A percentile compares a stretch with the other conserved stretches of the same genome.
phyloP scores from a whole-genome alignment of 2,329 filamentous ascomycete genomes.

The Myriosclerotinia duriaeana region DNA sequence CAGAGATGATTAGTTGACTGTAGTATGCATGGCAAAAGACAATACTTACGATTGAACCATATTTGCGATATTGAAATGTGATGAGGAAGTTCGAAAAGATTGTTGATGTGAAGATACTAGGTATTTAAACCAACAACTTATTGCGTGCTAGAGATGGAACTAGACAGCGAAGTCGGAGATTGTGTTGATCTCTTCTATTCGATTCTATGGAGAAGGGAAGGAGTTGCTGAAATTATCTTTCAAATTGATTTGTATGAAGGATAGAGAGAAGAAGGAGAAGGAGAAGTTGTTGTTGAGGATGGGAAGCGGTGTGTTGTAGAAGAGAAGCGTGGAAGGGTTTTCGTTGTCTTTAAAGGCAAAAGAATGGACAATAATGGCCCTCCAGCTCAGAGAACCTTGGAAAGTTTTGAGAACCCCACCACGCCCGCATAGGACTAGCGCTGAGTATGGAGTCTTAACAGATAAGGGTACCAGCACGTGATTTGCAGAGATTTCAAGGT shows the following conservation, averaged over 20 bases:
- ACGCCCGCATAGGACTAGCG: slow-evolving; percentile 16
- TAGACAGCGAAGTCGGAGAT: slow-evolving; percentile 23
- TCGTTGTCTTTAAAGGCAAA: not conserved
- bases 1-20: slow-evolving; percentile 26
- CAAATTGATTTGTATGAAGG: not conserved
- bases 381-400: not conserved
- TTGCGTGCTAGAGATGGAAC: slow-evolving; percentile 21
- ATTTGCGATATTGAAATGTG: slow-evolving; percentile 41
- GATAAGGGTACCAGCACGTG: slow-evolving; percentile 3
- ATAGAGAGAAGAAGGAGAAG: not conserved
- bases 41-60: slow-evolving; percentile 60
- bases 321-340: not conserved
- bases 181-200: slow-evolving; percentile 6
- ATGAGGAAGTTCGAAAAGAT: not conserved
- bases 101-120: not conserved
- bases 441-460: not conserved
- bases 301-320: slow-evolving; percentile 23
- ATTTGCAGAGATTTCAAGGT: slow-evolving; percentile 16
- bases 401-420: slow-evolving; percentile 10
- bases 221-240: not conserved
- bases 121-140: slow-evolving; percentile 4
- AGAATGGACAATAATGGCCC: not conserved
- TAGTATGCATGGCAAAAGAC: slow-evolving; percentile 10
- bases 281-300: not conserved
- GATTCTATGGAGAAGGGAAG: not conserved